phyloP scores from a whole-genome alignment of 352 stramenopile species.

The Bremia lactucae region DNA sequence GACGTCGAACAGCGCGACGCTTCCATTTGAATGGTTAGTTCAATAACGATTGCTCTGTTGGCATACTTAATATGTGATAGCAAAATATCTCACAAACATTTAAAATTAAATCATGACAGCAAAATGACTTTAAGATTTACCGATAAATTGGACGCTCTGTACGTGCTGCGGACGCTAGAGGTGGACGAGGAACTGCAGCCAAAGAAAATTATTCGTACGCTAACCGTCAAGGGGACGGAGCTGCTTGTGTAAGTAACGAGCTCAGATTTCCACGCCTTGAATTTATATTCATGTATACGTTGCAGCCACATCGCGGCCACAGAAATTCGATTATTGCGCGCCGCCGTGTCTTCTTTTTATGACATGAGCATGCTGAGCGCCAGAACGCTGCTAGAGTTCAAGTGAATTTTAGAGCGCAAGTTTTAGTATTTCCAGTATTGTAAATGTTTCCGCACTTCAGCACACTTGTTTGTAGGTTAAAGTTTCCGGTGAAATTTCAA shows the following conservation, averaged over 20 bases:
- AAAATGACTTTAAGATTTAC: constrained; percentile 59
- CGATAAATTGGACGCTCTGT: constrained; percentile 46
- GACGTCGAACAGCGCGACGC: too few species aligned
- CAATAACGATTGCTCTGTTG: background rate
- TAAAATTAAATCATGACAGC: constrained; percentile 12
- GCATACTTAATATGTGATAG: too few species aligned
- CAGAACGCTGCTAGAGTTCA: constrained; percentile 78
- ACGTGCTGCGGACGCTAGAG: constrained; percentile 70
- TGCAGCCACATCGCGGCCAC: constrained; percentile 71
- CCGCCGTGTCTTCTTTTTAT: constrained; percentile 80
- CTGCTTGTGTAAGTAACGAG: constrained; percentile 53
- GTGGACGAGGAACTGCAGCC: constrained; percentile 83
- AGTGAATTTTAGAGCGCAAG: too few species aligned
- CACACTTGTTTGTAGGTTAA: too few species aligned
- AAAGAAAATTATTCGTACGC: constrained; percentile 71
- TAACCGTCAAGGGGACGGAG: constrained; percentile 46
- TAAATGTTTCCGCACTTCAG: too few species aligned
- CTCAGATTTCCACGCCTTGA: background rate
- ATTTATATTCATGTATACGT: background rate
- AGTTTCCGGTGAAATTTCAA: too few species aligned
- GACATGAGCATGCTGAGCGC: constrained; percentile 71
- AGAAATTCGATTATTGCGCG: constrained; percentile 74
- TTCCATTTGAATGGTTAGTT: constrained; percentile 71
- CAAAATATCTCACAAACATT: background rate
- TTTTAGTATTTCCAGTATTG: too few species aligned